A percentile compares a stretch with the other conserved stretches of the same genome.
These are phyloP conservation scores for Trichopus zeylanicus DNA, from an alignment of 116 monocot genomes.

Conservation along the genomic window DNA sequence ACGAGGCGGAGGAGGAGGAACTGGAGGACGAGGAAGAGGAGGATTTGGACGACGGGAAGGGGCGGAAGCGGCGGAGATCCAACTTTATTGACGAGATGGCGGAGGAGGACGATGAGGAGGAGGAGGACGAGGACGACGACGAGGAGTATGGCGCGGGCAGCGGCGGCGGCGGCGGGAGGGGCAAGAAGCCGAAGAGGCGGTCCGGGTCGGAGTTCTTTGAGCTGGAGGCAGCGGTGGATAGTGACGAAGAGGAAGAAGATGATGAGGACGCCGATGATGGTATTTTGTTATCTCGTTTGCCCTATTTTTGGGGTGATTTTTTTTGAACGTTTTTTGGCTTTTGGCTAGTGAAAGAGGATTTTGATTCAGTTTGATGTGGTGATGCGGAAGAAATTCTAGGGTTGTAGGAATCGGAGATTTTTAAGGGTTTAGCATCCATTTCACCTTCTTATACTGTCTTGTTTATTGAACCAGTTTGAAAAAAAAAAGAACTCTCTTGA, in stretches of 20 bases:
- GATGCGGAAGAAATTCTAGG: too few relatives aligned
- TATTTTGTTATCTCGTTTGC: conserved; percentile 19
- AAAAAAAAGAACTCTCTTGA: too few relatives aligned
- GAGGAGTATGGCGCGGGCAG: conserved; percentile 42
- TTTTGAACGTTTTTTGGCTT: too few relatives aligned
- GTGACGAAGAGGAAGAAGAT: conserved; percentile 86
- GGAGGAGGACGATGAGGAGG: conserved; percentile 82
- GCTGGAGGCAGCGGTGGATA: conserved; percentile 66
- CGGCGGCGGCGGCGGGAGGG: too few relatives aligned
- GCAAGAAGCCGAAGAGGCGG: conserved; percentile 35
- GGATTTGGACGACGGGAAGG: too few relatives aligned
- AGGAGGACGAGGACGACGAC: conserved; percentile 79
- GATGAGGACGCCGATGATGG: conserved; percentile 90
- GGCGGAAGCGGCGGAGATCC: conserved; percentile 44
- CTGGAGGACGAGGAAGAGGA: conserved; percentile 41
- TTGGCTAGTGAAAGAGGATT: too few relatives aligned
- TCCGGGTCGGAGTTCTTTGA: conserved; percentile 69
- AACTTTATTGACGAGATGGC: conserved; percentile 74
- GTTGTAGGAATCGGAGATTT: too few relatives aligned
- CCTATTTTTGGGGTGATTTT: background rate
- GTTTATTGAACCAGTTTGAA: too few relatives aligned
- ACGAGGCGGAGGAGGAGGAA: conserved; percentile 41
- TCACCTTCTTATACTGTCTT: too few relatives aligned
- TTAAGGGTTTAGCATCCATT: too few relatives aligned
- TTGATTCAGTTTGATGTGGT: too few relatives aligned